Conservation (phyloP, 2,329 filamentous ascomycete species). For the Leptographium radiaticola region DNA sequence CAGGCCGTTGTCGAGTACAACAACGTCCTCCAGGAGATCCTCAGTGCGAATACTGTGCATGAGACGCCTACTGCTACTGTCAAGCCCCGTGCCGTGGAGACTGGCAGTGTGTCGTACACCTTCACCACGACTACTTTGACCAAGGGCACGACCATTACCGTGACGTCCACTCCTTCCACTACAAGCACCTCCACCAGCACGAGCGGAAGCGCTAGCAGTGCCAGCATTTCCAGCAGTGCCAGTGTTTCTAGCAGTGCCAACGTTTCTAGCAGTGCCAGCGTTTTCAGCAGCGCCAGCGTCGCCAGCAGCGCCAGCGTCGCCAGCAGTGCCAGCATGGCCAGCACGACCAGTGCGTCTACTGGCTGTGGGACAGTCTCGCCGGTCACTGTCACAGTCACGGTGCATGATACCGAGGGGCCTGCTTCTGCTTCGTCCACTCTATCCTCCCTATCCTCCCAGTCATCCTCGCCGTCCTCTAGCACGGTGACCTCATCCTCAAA, state of each 20-base stretch:
- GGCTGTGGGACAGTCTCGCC: neutral
- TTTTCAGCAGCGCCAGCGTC: too few relatives aligned
- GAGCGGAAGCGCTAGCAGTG: neutral
- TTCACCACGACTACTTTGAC: constrained; percentile 13
- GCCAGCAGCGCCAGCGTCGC: too few relatives aligned
- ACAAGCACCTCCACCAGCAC: neutral
- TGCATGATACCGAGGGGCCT: neutral
- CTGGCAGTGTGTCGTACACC: constrained; percentile 16
- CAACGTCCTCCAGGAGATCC: constrained; percentile 3
- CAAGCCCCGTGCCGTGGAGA: constrained; percentile 5
- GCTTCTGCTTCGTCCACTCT: neutral
- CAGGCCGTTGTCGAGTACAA: constrained; percentile 8
- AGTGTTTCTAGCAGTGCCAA: too few relatives aligned
- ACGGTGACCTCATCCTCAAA: neutral
- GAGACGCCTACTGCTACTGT: constrained; percentile 7
- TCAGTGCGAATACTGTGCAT: constrained; percentile 2
- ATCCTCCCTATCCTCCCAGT: neutral
- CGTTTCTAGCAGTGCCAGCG: too few relatives aligned
- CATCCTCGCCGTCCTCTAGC: neutral
- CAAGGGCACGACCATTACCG: constrained; percentile 7
- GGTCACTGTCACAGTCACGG: neutral
- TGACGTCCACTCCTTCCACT: neutral
- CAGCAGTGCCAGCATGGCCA: too few relatives aligned
- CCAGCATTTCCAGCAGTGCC: too few relatives aligned
- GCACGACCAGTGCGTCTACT: neutral